Evolutionary conservation across 495 filamentous ascomycete species (phyloP).

Genomic region (Penicillium coffeae): DNA sequence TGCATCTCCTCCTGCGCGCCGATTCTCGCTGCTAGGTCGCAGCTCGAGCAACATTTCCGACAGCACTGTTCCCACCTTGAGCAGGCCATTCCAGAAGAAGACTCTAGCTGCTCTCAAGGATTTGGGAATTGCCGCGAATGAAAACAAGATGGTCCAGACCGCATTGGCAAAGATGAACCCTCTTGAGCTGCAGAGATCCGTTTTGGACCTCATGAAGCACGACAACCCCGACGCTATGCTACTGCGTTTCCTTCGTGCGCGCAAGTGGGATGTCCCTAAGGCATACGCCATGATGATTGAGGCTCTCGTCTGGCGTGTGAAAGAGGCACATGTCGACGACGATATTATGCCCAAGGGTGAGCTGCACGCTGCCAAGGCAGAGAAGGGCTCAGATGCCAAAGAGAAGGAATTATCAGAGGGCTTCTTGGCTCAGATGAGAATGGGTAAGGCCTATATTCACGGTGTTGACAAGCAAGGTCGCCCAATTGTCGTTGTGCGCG

Average conservation of each 20-base stretch:
- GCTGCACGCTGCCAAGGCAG: conserved; percentile 54
- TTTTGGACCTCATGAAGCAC: conserved; percentile 86
- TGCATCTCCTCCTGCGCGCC: conserved; percentile 16
- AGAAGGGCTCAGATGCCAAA: conserved; percentile 49
- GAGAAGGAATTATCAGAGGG: conserved; percentile 65
- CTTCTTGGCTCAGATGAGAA: conserved; percentile 77
- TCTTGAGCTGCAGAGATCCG: conserved; percentile 65
- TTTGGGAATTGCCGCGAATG: conserved; percentile 21
- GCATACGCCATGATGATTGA: conserved; percentile 87
- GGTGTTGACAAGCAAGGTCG: conserved; percentile 77
- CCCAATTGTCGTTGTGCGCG: conserved; percentile 78
- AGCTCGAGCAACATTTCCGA: conserved; percentile 26
- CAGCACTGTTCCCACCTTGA: conserved; percentile 13
- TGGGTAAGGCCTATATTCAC: conserved; percentile 91
- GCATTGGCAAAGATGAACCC: conserved; percentile 48
- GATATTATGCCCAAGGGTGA: conserved; percentile 79
- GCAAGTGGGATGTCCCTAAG: conserved; percentile 92
- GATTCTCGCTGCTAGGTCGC: conserved; percentile 23
- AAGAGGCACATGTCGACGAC: conserved; percentile 76
- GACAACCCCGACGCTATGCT: conserved; percentile 87
- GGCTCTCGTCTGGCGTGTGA: conserved; percentile 81
- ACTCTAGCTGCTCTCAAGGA: conserved; percentile 21
- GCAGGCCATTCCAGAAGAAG: conserved; percentile 15
- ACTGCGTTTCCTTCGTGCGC: conserved; percentile 84
- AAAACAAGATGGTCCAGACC: conserved; percentile 30